Conservation (phyloP, 2,329 filamentous ascomycete genomes). For the Aspergillus ibericus region DNA sequence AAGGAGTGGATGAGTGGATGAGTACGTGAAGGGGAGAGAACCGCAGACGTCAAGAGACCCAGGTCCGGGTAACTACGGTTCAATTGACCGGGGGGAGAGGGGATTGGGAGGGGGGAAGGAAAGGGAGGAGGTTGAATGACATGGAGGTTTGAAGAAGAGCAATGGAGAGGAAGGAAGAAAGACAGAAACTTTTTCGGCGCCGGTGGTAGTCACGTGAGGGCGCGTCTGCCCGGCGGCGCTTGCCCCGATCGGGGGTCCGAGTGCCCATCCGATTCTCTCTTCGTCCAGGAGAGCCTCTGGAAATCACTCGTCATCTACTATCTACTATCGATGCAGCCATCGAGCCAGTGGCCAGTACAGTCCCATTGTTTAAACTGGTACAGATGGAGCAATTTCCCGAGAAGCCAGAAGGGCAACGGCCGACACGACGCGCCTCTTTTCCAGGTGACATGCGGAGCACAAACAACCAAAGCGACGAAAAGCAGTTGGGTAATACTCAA, state of each 20-base stretch:
- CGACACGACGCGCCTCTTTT: constrained; percentile 1
- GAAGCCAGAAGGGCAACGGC: neutral
- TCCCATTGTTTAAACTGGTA: neutral
- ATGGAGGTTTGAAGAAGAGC: constrained; percentile 8
- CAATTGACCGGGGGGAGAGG: constrained; percentile 20
- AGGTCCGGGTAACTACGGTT: neutral
- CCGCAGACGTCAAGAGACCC: neutral
- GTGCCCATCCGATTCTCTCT: neutral
- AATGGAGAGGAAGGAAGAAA: constrained; percentile 7
- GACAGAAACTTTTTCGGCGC: constrained; percentile 36
- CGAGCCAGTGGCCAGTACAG: neutral
- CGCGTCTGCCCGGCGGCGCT: neutral
- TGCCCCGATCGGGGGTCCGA: neutral
- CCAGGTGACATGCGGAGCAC: neutral
- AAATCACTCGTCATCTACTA: no score
- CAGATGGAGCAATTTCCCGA: neutral
- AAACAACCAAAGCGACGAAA: neutral
- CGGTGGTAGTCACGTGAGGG: constrained; percentile 12
- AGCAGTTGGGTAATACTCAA: neutral
- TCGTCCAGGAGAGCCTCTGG: no score
- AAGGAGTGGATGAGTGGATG: neutral
- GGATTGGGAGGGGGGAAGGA: neutral
- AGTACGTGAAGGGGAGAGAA: neutral
- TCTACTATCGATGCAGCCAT: no score
- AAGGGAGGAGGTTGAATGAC: constrained; percentile 9